Base-by-base conservation (phyloP, 768 basidiomycete species). In the Leccinum subgranulosum region DNA sequence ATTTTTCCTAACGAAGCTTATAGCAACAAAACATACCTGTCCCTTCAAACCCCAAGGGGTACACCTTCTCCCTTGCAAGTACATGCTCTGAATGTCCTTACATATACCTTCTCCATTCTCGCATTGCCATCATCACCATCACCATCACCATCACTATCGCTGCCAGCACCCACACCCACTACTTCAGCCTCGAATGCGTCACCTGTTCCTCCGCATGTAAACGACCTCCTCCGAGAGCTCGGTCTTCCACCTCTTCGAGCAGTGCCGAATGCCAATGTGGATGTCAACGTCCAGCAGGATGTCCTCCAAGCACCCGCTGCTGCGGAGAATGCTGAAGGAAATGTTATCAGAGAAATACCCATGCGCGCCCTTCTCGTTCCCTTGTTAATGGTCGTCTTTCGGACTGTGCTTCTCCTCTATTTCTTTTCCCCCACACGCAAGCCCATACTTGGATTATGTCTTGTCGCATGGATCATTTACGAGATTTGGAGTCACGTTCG, bases 361-460 rank as follows among this genome's bases (percentile, higher is more conserved):
- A 55, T 90, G 23, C 84, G 88, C 29, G 86, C 87, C 5, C 76
- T 90, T 6, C 64, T 90, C 43, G 77, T 82, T n/a, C 86, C 89
- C 0, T 67, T 90, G 14, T 63, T 85, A 54, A 80, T 90, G 79
- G 78, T 90, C n/a, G 55, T 82, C 7, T 76, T 90, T 64, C 85
- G 89, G 53, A 88, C 85, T 4, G 63, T 82, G 12, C 76, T 91
- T 12, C 74, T 91, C 28, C 76, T 91, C 3, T 91, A 90, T 70
- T 89, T 91, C 69, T 85, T 91, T 64, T 85, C 86, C 4, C 89
- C 89, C 0, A 80, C 86, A 7, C 79, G 86, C 61, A 87, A 88
- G 55, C 89, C 89, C 6, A 67, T 90, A 19, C 81, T 90, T 57
- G 86, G 84, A 34, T 61, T 88, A 39, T 73, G 90, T 56, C 78